Evolutionary conservation across 176 grass and related monocot species (phyloP), one percentile per base, ranked within the genome.

Genomic region (Carex kokanica): DNA sequence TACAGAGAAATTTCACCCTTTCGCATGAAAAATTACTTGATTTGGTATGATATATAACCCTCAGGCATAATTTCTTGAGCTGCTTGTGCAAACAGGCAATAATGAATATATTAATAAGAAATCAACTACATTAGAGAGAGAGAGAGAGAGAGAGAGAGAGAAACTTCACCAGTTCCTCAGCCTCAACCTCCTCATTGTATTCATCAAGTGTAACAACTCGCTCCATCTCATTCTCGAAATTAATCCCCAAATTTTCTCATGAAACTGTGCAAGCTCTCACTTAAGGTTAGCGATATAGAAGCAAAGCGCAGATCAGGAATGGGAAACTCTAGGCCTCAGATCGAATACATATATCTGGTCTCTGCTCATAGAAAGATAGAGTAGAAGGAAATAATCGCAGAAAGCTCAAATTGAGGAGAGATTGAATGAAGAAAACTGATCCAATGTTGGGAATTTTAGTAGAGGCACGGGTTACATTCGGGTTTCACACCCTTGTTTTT

Each of bases 121-220:
- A 18, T 41, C 5, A 57, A 57, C 0, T 57, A 4, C 55, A 5
- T 57, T 57, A 57, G 4, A 1, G 3, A 58, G 64, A 47, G 38
- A 41, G 24, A 34, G 2, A 6, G 69, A 49, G 3, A 71, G 2
- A 16, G n/a, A n/a, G n/a, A n/a, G n/a, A n/a, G 47, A 24, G 23
- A 0, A 17, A 15, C 6, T 15, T 27, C 78, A 95, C 96, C 89
- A 93, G 89, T 84, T 98, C 91, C 84, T 90, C 82, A 17, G 92
- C 96, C 84, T 98, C 96, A 68, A 93, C 84, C 79, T 87, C 89
- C 52, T 98, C 89, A 58, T 93, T 91, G 92, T 88, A 98, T 89
- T 98, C 92, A n/a, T 27, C 61, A 81, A 98, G 81, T 79, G 92
- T 90, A 61, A 88, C 9, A 38, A 84, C 75, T 43, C 34, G 69